These are phyloP conservation scores for Panellus pusillus DNA, from an alignment of 768 basidiomycete genomes.

Conservation along the genomic window DNA sequence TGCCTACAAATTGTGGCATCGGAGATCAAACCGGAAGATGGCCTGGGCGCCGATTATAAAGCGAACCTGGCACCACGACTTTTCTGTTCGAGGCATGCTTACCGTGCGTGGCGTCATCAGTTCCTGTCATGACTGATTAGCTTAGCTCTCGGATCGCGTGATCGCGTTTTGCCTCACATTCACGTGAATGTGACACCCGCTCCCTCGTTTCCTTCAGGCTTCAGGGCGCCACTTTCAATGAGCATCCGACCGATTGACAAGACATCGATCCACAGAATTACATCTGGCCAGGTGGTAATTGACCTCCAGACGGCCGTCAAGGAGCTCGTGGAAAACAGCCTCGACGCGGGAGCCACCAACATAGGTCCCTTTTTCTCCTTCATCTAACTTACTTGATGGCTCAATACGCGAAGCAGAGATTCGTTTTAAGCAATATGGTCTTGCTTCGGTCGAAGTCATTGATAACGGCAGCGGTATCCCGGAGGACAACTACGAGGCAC, in stretches of 20 bases:
- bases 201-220: not conserved
- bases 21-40: too few relatives aligned
- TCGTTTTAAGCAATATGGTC: constrained; percentile 84
- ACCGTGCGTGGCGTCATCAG: too few relatives aligned
- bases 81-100: too few relatives aligned
- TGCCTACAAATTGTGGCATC: too few relatives aligned
- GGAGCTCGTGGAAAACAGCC: constrained; percentile 93
- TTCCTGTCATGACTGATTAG: too few relatives aligned
- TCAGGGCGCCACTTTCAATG: constrained; percentile 1
- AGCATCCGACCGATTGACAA: constrained; percentile 66
- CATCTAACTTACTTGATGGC: not conserved
- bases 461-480: constrained; percentile 92
- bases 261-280: constrained; percentile 81
- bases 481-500: constrained; percentile 68
- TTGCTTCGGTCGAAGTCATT: constrained; percentile 80
- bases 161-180: not conserved
- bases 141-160: not conserved
- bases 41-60: too few relatives aligned
- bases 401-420: constrained; percentile 57
- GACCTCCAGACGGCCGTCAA: constrained; percentile 94
- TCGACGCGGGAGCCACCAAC: constrained; percentile 87
- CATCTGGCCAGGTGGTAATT: constrained; percentile 93
- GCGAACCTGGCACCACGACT: too few relatives aligned
- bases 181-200: not conserved
- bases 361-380: constrained; percentile 57